Percentiles rank a stretch among this genome's conserved stretches.
Conservation (phyloP, 495 filamentous ascomycete genomes). For the Hypoxylon intermedium region DNA sequence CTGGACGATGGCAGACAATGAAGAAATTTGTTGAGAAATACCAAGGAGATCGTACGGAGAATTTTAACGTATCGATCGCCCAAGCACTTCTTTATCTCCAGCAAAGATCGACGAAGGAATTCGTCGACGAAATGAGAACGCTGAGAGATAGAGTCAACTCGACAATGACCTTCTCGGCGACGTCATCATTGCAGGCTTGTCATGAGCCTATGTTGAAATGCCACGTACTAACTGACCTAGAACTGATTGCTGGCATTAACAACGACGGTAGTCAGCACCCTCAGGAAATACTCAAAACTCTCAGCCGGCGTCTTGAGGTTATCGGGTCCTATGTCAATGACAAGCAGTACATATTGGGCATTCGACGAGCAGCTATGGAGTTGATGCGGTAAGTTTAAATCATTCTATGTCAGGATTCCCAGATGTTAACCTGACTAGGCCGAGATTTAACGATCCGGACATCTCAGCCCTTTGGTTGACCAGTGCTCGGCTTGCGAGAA, state of each 20-base stretch:
- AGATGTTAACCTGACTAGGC: conserved; percentile 51
- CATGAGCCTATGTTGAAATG: conserved; percentile 83
- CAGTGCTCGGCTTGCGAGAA: conserved; percentile 84
- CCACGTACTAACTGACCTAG: conserved; percentile 86
- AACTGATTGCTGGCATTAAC: conserved; percentile 70
- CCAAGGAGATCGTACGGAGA: conserved; percentile 60
- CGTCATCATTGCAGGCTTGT: conserved; percentile 77
- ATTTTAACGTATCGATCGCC: conserved; percentile 85
- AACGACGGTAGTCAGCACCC: conserved; percentile 46
- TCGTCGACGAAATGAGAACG: conserved; percentile 64
- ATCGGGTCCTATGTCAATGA: conserved; percentile 86
- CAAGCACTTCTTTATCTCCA: conserved; percentile 71
- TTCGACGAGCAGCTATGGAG: conserved; percentile 86
- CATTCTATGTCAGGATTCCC: not conserved
- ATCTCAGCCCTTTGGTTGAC: conserved; percentile 86
- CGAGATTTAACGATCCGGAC: conserved; percentile 65
- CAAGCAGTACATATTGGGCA: conserved; percentile 92
- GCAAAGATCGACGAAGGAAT: conserved; percentile 58
- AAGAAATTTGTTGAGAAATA: conserved; percentile 68
- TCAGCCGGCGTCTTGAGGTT: conserved; percentile 79
- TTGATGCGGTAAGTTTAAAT: conserved; percentile 62
- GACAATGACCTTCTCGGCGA: conserved; percentile 74
- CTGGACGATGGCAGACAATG: conserved; percentile 77
- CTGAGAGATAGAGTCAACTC: conserved; percentile 74
- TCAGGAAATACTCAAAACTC: conserved; percentile 59